A percentile compares a stretch with the other conserved stretches of the same genome.
Conservation (phyloP, 495 filamentous ascomycete species). For the Clavariopsis aquatica region DNA sequence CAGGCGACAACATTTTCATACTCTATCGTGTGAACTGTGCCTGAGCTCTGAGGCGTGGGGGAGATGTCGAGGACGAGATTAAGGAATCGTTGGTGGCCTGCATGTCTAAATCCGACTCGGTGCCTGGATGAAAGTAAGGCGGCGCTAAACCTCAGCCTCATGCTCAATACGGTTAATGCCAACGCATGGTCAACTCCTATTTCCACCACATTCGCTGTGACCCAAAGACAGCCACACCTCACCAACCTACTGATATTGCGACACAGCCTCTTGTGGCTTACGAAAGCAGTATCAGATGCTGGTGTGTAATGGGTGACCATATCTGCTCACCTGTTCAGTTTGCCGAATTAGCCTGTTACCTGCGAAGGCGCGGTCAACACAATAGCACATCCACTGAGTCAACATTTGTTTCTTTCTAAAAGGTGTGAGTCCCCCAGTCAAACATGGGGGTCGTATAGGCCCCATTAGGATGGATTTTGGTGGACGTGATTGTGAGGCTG, state of each 20-base stretch:
- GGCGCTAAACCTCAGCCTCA: not conserved
- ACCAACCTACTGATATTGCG: not conserved
- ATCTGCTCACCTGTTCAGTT: not conserved
- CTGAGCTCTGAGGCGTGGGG: not conserved
- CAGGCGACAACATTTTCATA: no score
- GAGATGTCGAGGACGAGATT: no score
- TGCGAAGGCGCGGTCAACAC: not conserved
- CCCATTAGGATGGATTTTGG: not conserved
- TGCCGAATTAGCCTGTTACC: not conserved
- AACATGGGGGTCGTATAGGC: not conserved
- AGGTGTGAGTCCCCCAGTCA: not conserved
- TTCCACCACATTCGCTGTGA: not conserved
- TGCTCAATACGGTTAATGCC: not conserved
- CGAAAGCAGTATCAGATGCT: not conserved
- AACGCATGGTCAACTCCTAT: not conserved
- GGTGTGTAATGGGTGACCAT: not conserved
- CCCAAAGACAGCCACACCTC: not conserved
- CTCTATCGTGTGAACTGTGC: not conserved
- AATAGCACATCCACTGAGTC: not conserved
- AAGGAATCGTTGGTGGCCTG: no score
- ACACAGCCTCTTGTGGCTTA: not conserved
- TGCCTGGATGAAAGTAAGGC: no score
- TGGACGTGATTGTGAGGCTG: not conserved
- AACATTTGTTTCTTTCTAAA: not conserved
- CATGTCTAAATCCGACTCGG: no score